phyloP scores from a whole-genome alignment of 2,329 filamentous ascomycete genomes.

The Tolypocladium pustulatum region DNA sequence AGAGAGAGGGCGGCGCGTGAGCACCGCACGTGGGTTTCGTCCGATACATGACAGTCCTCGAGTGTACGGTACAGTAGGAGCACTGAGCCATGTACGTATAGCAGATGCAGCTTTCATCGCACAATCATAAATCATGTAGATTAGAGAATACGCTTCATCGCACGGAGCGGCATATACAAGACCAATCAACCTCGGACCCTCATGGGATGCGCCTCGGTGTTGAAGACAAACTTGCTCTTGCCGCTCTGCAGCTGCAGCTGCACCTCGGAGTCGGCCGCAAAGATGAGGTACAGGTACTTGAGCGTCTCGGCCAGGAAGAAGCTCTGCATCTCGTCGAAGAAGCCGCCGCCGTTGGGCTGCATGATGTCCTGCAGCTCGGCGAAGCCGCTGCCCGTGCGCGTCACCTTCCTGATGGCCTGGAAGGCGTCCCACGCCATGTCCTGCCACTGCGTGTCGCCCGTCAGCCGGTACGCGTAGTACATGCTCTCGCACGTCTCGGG shows the following conservation, averaged over 20 bases:
- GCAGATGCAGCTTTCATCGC: background rate
- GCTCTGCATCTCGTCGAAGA: constrained; percentile 67
- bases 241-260: constrained; percentile 40
- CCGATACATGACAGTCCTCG: background rate
- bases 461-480: constrained; percentile 80
- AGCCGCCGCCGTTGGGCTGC: constrained; percentile 45
- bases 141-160: background rate
- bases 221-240: constrained; percentile 38
- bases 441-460: constrained; percentile 64
- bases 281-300: constrained; percentile 73
- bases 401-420: constrained; percentile 52
- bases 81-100: background rate
- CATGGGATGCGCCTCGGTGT: constrained; percentile 38
- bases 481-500: constrained; percentile 76
- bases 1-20: constrained; percentile 35
- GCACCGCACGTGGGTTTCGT: background rate
- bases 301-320: constrained; percentile 83
- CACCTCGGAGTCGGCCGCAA: constrained; percentile 46
- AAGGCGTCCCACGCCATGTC: constrained; percentile 81
- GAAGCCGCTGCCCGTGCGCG: constrained; percentile 56
- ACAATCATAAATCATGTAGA: background rate
- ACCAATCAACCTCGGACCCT: constrained; percentile 8
- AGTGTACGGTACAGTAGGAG: background rate
- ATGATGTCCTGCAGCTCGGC: constrained; percentile 58
- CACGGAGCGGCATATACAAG: background rate